Percentiles rank a stretch among this genome's conserved stretches.
Conservation (phyloP, 2,329 filamentous ascomycete species). For the Thermothelomyces thermophilus region DNA sequence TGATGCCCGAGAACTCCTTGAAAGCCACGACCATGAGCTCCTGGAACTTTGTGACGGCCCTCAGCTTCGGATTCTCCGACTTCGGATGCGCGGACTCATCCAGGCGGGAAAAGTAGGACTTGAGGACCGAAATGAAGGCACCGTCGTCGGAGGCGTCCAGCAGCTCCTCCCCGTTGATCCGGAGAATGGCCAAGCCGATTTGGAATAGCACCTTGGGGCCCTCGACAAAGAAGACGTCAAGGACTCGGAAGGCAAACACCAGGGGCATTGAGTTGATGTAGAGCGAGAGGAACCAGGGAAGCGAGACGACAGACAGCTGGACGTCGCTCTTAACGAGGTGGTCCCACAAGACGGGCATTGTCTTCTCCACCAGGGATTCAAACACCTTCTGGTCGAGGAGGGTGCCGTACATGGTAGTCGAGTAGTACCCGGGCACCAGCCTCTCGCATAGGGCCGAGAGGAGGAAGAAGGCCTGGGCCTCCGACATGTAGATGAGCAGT, state of each 20-base stretch:
- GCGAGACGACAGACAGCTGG: conserved; percentile 90
- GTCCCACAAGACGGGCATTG: conserved; percentile 97
- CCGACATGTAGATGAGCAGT: conserved; percentile 97
- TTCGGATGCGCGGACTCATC: conserved; percentile 95
- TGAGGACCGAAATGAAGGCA: conserved; percentile 92
- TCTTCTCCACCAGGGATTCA: conserved; percentile 95
- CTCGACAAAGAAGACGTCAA: conserved; percentile 98
- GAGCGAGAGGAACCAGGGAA: conserved; percentile 95
- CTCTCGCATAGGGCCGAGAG: conserved; percentile 88
- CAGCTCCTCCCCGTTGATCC: conserved; percentile 94
- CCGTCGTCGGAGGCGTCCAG: conserved; percentile 91
- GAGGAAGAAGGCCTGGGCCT: conserved; percentile 90
- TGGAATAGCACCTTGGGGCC: conserved; percentile 97
- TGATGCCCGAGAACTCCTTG: conserved; percentile 95
- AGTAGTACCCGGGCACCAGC: conserved; percentile 93
- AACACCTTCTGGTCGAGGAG: conserved; percentile 95
- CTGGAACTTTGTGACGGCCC: conserved; percentile 91
- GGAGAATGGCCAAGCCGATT: conserved; percentile 89
- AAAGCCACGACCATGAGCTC: conserved; percentile 99
- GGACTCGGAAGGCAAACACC: conserved; percentile 90
- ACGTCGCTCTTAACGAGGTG: conserved; percentile 96
- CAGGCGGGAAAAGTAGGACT: conserved; percentile 85
- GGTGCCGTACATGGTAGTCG: conserved; percentile 98
- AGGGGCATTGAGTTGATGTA: conserved; percentile 99
- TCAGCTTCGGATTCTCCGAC: conserved; percentile 89